Evolutionary conservation across 2,329 filamentous ascomycete genomes (phyloP), one percentile per base, ranked within the genome.

Genomic region (Chaetothyriales sp.): DNA sequence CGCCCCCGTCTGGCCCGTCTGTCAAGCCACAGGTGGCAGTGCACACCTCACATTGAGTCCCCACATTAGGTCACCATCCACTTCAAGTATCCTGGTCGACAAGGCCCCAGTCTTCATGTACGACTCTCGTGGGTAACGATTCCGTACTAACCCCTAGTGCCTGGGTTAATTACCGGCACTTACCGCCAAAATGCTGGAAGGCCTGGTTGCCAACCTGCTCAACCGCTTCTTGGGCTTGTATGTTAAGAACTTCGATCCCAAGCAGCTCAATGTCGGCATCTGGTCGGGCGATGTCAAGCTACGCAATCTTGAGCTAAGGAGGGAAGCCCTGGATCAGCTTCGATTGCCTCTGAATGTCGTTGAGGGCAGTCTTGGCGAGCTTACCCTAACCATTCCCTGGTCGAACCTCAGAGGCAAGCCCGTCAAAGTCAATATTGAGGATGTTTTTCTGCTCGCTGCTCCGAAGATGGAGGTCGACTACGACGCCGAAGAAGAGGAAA

Each of bases 201-300:
- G 89, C 61, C 78, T 99, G 62, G 92, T 97, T 58, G 89, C 92
- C 63, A 94, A 90, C 71, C 77, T 99, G 75, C 83, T 99, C 63
- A 98, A 98, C 75, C 86, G 94, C 75, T 97, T 98, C 72, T 74
- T 99, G 80, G 94, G 92, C 77, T 95, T 97, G 85, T 98, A 98
- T 70, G 90, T 99, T 70, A 89, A 94, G 78, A 97, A 98, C 72
- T 98, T 99, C 68, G 92, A 99, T 70, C 88, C 92, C 51, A 85
- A 88, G 64, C 92, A 98, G 74, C 78, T 99, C 60, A 98, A 98
- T 67, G 89, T 98, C 58, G 92, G 94, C 58, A 98, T 98, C 64
- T 98, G 90, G 92, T 94, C 87, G 19, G 92, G 94, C 62, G 92
- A 99, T 73, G 92, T 98, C 64, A 95, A 94, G 72, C 77, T 99